Evolutionary conservation across 2,329 filamentous ascomycete species (phyloP).

Genomic region (Mycosphaerella sp.): DNA sequence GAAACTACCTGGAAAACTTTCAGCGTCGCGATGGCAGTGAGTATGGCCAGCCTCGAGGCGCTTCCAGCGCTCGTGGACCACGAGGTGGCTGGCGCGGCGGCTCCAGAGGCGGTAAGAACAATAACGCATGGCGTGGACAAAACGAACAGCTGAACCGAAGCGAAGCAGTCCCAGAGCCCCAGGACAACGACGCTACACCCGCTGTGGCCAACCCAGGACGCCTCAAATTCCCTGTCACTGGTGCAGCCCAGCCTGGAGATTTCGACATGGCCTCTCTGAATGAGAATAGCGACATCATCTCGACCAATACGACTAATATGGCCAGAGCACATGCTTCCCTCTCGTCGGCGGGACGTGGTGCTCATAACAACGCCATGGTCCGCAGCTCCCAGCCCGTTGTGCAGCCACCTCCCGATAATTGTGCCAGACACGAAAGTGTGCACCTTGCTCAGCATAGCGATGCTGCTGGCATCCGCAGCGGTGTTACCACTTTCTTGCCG

Average conservation of each 20-base stretch:
- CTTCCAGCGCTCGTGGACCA: constrained; percentile 7
- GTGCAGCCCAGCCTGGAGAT: neutral
- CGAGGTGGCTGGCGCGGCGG: constrained; percentile 15
- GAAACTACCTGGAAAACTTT: constrained; percentile 16
- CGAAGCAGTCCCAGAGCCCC: neutral
- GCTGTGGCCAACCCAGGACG: constrained; percentile 8
- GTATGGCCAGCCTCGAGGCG: constrained; percentile 4
- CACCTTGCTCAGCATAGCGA: neutral
- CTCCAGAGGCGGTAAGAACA: constrained; percentile 8
- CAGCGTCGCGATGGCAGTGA: constrained; percentile 1
- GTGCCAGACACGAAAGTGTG: neutral
- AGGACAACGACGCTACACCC: constrained; percentile 10
- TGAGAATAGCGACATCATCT: constrained; percentile 1
- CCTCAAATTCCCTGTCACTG: neutral
- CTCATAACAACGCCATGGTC: neutral
- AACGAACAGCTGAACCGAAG: neutral
- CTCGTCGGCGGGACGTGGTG: neutral
- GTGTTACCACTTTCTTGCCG: neutral
- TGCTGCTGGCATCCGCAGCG: neutral
- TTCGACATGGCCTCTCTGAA: constrained; percentile 2
- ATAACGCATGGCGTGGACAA: constrained; percentile 5
- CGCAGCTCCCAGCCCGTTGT: neutral
- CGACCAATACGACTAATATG: neutral
- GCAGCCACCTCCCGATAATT: neutral
- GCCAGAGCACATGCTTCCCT: neutral